Conservation (phyloP, 140 eudicot genomes). For the Senecio squalidus region DNA sequence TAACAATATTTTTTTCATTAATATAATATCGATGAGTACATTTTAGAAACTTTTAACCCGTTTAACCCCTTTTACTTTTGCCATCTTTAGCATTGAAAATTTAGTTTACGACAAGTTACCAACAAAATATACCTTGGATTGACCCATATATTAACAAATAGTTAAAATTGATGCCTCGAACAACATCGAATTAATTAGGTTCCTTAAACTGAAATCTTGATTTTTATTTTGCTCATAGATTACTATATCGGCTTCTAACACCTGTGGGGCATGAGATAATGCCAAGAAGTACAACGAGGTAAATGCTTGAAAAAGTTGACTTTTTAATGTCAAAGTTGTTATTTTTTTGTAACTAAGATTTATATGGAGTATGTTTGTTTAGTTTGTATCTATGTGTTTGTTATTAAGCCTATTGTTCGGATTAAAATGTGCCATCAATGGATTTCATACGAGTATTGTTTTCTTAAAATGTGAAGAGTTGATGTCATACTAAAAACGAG, state of each 20-base stretch:
- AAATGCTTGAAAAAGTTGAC: background rate
- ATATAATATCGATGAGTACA: too few species aligned
- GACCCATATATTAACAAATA: background rate
- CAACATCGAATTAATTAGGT: background rate
- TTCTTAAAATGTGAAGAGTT: background rate
- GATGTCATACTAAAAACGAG: background rate
- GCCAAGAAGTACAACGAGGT: constrained; percentile 94
- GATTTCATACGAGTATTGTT: too few species aligned
- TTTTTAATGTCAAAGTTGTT: background rate
- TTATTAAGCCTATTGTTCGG: background rate
- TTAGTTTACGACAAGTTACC: background rate
- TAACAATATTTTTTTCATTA: too few species aligned
- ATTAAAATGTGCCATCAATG: too few species aligned
- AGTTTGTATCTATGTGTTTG: background rate
- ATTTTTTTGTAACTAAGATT: background rate
- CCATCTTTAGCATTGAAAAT: background rate
- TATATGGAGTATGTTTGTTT: background rate
- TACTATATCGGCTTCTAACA: constrained; percentile 90
- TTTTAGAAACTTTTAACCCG: background rate
- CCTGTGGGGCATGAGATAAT: constrained; percentile 94
- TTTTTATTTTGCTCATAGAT: constrained; percentile 27
- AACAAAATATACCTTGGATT: background rate
- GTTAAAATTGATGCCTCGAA: background rate
- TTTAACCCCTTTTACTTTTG: background rate
- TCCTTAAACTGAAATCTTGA: background rate